Base-by-base conservation (phyloP, 1,284 basidiomycete genomes). In the Naganishia liquefaciens region DNA sequence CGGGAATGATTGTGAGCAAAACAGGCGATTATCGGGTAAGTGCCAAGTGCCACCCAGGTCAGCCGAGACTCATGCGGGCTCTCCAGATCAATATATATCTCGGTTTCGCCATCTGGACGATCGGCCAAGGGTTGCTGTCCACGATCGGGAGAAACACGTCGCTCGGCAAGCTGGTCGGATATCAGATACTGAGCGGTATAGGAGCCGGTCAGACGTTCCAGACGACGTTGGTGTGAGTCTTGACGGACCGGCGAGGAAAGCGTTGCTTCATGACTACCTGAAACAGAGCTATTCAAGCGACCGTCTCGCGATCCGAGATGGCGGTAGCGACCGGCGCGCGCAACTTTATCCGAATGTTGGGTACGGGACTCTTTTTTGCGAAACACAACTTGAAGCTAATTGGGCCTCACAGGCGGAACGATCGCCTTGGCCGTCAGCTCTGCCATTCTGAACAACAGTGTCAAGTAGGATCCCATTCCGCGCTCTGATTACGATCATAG, bases 31-130 rank as follows among this genome's bases (percentile, higher is more conserved):
- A 88, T 70, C 77, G 84, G 60, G 85, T 86, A 68, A 39, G 78
- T 69, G 19, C 19, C 37, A 23, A 53, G n/a, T n/a, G n/a, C n/a
- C n/a, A n/a, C n/a, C n/a, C n/a, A n/a, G n/a, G n/a, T n/a, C n/a
- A n/a, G n/a, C n/a, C n/a, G n/a, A n/a, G n/a, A n/a, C n/a, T 0
- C n/a, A 55, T 13, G 21, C 17, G 39, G 58, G 9, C 6, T 17
- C 19, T n/a, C n/a, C 47, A 86, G 83, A 81, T 79, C 21, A 86
- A 86, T 54, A 84, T 90, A 50, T 81, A 86, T 63, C 70, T 80
- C 21, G 88, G 89, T 0, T 91, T 89, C 72, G 78, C 79, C 0
- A 76, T 87, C n/a, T 89, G 87, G 86, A 82, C 87, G 0, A 78
- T 89, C 30, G 87, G 85, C 0, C 84, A 86, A 52, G 89, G 89